phyloP scores from a whole-genome alignment of 495 filamentous ascomycete genomes.

The Apiosordaria backusii region DNA sequence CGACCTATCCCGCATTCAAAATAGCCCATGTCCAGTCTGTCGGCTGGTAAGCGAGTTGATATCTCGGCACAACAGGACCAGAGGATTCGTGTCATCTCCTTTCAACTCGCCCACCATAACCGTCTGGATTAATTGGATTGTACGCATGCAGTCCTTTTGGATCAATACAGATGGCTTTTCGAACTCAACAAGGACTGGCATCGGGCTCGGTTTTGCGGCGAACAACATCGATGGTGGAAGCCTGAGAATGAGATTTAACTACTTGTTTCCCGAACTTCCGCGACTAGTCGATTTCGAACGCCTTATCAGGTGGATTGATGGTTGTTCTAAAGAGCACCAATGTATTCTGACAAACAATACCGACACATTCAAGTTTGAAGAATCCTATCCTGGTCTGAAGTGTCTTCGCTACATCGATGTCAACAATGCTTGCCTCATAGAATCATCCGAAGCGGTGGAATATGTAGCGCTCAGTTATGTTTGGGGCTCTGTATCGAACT shows the following conservation, averaged over 20 bases:
- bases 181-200: no score
- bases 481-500: conserved; percentile 5
- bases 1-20: neutral
- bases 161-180: no score
- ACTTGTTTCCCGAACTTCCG: neutral
- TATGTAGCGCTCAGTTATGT: conserved; percentile 15
- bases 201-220: neutral
- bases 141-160: no score
- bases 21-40: neutral
- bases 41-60: neutral
- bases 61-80: neutral
- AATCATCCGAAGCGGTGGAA: neutral
- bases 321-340: neutral
- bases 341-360: neutral
- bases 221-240: neutral
- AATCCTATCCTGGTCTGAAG: neutral
- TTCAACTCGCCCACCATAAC: neutral
- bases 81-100: neutral
- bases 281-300: neutral
- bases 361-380: neutral
- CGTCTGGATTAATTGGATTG: neutral
- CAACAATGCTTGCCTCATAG: neutral
- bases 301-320: neutral
- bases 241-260: neutral
- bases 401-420: conserved; percentile 4